These are phyloP conservation scores for Epichloe hybrida DNA, from an alignment of 2,329 filamentous ascomycete genomes.

Conservation along the genomic window DNA sequence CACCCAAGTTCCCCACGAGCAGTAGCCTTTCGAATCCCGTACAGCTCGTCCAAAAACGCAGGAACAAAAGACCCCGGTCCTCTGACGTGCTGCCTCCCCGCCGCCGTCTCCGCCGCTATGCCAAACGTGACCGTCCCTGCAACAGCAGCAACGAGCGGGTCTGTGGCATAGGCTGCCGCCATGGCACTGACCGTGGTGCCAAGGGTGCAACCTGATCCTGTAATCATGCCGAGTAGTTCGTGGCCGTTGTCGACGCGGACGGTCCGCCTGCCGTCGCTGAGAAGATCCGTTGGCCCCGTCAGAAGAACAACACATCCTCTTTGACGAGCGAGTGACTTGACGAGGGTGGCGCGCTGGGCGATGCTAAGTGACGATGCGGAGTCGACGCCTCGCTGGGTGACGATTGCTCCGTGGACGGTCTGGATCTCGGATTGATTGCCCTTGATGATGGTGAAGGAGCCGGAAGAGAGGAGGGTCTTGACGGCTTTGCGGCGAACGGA, in stretches of 20 bases:
- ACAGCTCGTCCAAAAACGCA: constrained; percentile 64
- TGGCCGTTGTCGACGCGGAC: constrained; percentile 67
- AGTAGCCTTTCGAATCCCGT: constrained; percentile 34
- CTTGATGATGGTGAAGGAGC: constrained; percentile 81
- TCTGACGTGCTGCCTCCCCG: constrained; percentile 48
- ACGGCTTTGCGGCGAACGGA: constrained; percentile 57
- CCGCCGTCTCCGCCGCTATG: constrained; percentile 54
- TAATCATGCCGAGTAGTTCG: constrained; percentile 53
- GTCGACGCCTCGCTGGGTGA: constrained; percentile 69
- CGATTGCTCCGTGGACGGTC: constrained; percentile 47
- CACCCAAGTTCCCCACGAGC: constrained; percentile 34
- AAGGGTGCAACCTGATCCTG: constrained; percentile 73
- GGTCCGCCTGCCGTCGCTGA: constrained; percentile 60
- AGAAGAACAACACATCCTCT: constrained; percentile 67
- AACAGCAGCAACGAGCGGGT: constrained; percentile 59
- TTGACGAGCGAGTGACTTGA: constrained; percentile 50
- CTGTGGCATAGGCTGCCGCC: constrained; percentile 46
- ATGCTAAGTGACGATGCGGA: constrained; percentile 50
- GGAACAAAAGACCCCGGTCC: constrained; percentile 83
- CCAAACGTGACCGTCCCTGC: constrained; percentile 68
- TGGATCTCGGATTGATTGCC: constrained; percentile 85
- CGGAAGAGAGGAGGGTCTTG: constrained; percentile 53
- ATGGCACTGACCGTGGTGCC: constrained; percentile 71
- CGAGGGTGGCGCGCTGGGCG: constrained; percentile 42
- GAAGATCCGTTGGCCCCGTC: constrained; percentile 65